A percentile compares a stretch with the other conserved stretches of the same genome.
Evolutionary conservation across 306 rosid species (phyloP).

Genomic region (Urtica urens): DNA sequence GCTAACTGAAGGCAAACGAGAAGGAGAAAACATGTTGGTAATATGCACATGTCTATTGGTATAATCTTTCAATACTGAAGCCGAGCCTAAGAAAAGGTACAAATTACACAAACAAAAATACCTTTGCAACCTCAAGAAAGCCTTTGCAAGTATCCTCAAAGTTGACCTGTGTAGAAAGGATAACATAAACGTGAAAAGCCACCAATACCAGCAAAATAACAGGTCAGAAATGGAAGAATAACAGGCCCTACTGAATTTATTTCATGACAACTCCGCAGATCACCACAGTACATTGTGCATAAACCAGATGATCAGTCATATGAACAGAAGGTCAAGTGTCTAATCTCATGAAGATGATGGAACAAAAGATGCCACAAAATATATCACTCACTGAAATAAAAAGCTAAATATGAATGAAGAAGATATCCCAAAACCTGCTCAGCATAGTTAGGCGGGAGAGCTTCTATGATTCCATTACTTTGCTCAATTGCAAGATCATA

Average conservation of each 20-base stretch:
- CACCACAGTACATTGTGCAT: neutral
- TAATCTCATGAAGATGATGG: too few species aligned
- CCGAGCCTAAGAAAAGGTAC: neutral
- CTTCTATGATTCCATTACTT: slow-evolving; percentile 77
- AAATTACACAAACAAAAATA: slow-evolving; percentile 18
- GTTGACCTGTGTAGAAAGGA: slow-evolving; percentile 58
- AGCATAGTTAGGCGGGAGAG: slow-evolving; percentile 85
- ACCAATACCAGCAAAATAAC: too few species aligned
- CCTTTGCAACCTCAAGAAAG: slow-evolving; percentile 95
- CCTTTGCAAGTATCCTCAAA: slow-evolving; percentile 99
- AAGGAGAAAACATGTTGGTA: too few species aligned
- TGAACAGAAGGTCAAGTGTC: too few species aligned
- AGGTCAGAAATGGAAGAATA: neutral
- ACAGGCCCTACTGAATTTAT: neutral
- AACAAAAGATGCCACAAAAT: too few species aligned
- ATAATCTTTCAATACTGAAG: too few species aligned
- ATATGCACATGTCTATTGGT: too few species aligned
- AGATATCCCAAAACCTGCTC: slow-evolving; percentile 58
- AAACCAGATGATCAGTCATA: too few species aligned
- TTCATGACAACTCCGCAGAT: neutral
- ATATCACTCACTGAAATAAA: neutral
- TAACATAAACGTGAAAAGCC: too few species aligned
- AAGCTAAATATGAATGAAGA: slow-evolving; percentile 15
- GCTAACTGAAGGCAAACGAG: too few species aligned
- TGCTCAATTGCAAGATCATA: slow-evolving; percentile 97